Evolutionary conservation across 352 stramenopile species (phyloP), one percentile per base, ranked within the genome.

Genomic region (Pythium chondricola): DNA sequence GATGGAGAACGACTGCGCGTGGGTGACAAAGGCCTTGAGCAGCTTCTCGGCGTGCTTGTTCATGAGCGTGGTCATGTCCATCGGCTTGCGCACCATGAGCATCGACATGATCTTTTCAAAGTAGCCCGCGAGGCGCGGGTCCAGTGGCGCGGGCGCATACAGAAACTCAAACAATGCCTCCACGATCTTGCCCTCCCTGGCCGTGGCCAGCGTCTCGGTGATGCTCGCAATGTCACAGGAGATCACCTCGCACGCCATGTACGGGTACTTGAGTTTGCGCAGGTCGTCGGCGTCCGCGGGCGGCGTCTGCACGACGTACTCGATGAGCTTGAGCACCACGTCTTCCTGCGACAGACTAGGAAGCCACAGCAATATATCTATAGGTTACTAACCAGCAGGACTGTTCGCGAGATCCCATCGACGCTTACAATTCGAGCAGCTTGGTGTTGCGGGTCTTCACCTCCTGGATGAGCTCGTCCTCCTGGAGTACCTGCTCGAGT

Each of bases 391-490:
- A n/a, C n/a, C n/a, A n/a, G n/a, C n/a, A n/a, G n/a, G n/a, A n/a
- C n/a, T n/a, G n/a, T n/a, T n/a, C n/a, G n/a, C n/a, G n/a, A n/a
- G n/a, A n/a, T n/a, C n/a, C n/a, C n/a, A n/a, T n/a, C n/a, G n/a
- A 32, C 14, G 17, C 76, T 47, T 85, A 94, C 87, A 97, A 98
- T 50, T 98, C 83, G 40, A 98, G 71, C 14, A 99, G 72, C 57
- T 96, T 91, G 11, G 86, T 84, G 70, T 98, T 97, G 56, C 95
- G 77, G 13, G 91, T 95, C 63, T 98, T 96, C 54, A 98, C 81
- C 65, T 99, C 96, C 68, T 99, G 96, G 32, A 99, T 81, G 16
- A 99, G 71, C 56, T 99, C 96, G 69, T 99, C 96, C 69, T 99
- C 89, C 36, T 93, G 71, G 8, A 99, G 73, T 30, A 99, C 68